Base-by-base conservation (phyloP, 2,329 filamentous ascomycete genomes). In the Xylaria sp. region DNA sequence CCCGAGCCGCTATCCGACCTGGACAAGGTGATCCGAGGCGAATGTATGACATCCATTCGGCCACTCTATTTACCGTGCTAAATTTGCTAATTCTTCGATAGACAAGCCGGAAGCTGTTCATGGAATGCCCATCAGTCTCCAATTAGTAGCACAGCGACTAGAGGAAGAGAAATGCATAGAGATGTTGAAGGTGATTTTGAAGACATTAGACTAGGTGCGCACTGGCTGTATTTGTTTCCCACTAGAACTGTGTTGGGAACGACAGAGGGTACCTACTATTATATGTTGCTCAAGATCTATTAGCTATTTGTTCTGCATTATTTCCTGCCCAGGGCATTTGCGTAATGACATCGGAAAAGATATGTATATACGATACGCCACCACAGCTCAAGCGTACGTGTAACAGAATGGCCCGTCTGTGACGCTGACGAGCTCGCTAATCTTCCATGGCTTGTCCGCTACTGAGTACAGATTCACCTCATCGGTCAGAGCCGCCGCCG, bases 101-200 rank as follows among this genome's bases (percentile, higher is more conserved):
- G 82, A 84, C 54, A 80, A 84, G 27, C 69, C 78, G 0, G 74
- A 78, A 0, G 69, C 74, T 0, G 78, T 85, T 8, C 78, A 85
- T 32, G 81, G 81, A 0, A 78, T 83, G 67, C 82, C 82, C 0
- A 78, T 85, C 30, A 83, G 77, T 54, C 73, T 84, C 1, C 82
- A 84, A 60, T 71, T 85, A 0, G 81, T 85, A n/a, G 82, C 70
- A 7, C 71, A 73, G 54, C 73, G 75, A 57, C 60, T 79, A 27
- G 77, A 79, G 54, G 77, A 79, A 61, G 77, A 79, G 69, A 79
- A 78, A 48, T 76, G 76, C 30, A 61, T 78, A 42, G 74, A 76
- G 54, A 77, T 79, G 75, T 75, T 72, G 56, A 77, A 76, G 55
- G 69, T 73, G 9, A 66, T 78, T 6, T 47, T 78, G 17, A 57